A percentile compares a stretch with the other conserved stretches of the same genome.
These are phyloP conservation scores for Phaeosphaeriaceae sp. DNA, from an alignment of 2,329 filamentous ascomycete species.

Conservation along the genomic window DNA sequence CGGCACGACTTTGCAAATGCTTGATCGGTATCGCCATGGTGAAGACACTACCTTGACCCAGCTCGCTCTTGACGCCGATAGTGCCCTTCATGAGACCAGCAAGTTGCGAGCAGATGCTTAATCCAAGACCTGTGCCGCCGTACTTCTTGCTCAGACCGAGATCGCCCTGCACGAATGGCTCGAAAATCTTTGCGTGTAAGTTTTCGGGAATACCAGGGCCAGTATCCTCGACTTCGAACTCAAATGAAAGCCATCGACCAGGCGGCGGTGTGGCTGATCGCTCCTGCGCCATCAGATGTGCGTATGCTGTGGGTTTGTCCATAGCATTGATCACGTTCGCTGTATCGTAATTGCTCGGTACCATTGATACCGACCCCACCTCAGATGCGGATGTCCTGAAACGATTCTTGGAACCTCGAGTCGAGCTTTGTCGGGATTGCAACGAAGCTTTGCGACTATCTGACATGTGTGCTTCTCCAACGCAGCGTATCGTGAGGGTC, in stretches of 20 bases:
- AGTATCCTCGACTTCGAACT: conserved; percentile 88
- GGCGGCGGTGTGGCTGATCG: conserved; percentile 58
- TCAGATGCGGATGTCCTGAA: conserved; percentile 42
- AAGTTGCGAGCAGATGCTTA: conserved; percentile 90
- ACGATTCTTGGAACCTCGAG: conserved; percentile 43
- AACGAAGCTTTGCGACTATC: conserved; percentile 56
- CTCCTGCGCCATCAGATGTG: conserved; percentile 46
- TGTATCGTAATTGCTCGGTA: conserved; percentile 45
- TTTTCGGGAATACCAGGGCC: conserved; percentile 83
- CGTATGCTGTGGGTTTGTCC: conserved; percentile 48
- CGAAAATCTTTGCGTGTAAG: conserved; percentile 85
- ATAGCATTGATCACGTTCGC: conserved; percentile 55
- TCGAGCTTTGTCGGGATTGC: conserved; percentile 52
- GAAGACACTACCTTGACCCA: conserved; percentile 80
- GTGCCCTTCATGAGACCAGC: conserved; percentile 82
- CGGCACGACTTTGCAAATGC: conserved; percentile 73
- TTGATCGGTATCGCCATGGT: conserved; percentile 83
- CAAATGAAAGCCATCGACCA: conserved; percentile 75
- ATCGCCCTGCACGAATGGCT: conserved; percentile 95
- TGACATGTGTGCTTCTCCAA: conserved; percentile 63
- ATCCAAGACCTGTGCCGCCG: conserved; percentile 84
- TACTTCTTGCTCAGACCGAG: conserved; percentile 87
- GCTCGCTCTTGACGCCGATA: conserved; percentile 74
- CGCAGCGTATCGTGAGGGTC: conserved; percentile 76
- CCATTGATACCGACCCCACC: conserved; percentile 35